Evolutionary conservation across 345 rosid genomes (phyloP), one percentile per base, ranked within the genome.

Genomic region (Camelina hispida): DNA sequence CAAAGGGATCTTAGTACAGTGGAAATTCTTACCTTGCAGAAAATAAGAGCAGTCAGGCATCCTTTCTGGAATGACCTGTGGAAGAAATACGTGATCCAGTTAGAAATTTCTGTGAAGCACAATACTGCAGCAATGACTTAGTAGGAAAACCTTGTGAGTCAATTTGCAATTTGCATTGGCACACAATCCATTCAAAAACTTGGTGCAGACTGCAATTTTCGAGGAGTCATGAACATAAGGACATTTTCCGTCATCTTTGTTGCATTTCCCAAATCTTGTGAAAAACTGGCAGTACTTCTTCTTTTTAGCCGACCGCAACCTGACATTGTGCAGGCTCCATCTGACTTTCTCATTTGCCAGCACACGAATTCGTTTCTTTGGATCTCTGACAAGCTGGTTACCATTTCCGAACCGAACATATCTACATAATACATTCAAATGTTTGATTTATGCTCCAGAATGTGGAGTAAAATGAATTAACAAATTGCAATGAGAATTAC

Each of bases 31-130:
- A 92, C 99, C 99, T 90, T 89, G 98, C 85, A 88, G 55, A 84
- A 84, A 95, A 80, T 84, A 95, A 74, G 97, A 95, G 69, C 99
- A 95, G 78, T 92, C 98, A 7, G 96, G 99, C 99, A 95, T 95
- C 80, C 98, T 83, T 68, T 95, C 97, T 17, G 98, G 99, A 82
- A 95, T 90, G 80, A 95, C 87, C 99, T 92, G 89, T 81, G 81
- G 48, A 81, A 66, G 63, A 76, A 71, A 65, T 34, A 47, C 63
- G 25, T 47, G 44, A 66, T 34, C 17, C 18, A 14, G 53, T 79
- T 74, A 68, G 71, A 68, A 50, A 47, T 62, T 17, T 61, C 60
- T 55, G 71, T 46, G 22, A 30, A 53, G 66, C 32, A 72, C 38
- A 63, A 62, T 60, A 62, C 23, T 60, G 73, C 53, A 71, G 58